Conservation (phyloP, 108 stramenopile species). For the Pelagomonas calceolata region DNA sequence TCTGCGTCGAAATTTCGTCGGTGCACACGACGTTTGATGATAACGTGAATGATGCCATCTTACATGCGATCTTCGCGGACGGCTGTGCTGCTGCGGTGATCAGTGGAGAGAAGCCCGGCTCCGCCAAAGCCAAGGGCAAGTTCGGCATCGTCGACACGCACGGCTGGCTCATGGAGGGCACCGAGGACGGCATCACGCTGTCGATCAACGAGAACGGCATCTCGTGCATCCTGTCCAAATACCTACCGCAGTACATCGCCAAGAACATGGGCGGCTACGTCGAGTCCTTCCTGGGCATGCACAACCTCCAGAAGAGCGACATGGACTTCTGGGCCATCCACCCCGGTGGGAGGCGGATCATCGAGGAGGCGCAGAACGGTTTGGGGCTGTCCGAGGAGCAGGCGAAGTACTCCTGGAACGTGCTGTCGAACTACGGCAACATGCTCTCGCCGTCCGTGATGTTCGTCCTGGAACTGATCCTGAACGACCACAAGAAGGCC, state of each 20-base stretch:
- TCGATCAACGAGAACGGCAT: slow-evolving; percentile 40
- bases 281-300: slow-evolving; percentile 27
- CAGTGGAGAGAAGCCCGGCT: slow-evolving; percentile 14
- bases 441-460: slow-evolving; percentile 38
- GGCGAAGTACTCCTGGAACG: slow-evolving; percentile 33
- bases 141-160: slow-evolving; percentile 36
- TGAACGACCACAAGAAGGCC: slow-evolving; percentile 28
- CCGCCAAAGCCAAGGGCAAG: slow-evolving; percentile 30
- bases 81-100: slow-evolving; percentile 30
- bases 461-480: slow-evolving; percentile 32
- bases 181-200: slow-evolving; percentile 37
- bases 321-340: slow-evolving; percentile 41
- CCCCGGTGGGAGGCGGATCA: slow-evolving; percentile 36
- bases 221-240: slow-evolving; percentile 37
- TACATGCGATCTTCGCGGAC: slow-evolving; percentile 37
- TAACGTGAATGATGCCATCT: slow-evolving; percentile 39
- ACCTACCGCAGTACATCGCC: slow-evolving; percentile 39
- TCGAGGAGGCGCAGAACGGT: slow-evolving; percentile 39
- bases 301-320: slow-evolving; percentile 20
- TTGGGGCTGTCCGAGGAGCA: slow-evolving; percentile 34
- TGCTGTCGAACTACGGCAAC: slow-evolving; percentile 34
- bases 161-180: slow-evolving; percentile 40
- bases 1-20: slow-evolving; percentile 36
- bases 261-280: slow-evolving; percentile 40
- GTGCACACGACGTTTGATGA: slow-evolving; percentile 36